phyloP scores from a whole-genome alignment of 73 alveolate genomes.

The Paramecium pentaurelia region DNA sequence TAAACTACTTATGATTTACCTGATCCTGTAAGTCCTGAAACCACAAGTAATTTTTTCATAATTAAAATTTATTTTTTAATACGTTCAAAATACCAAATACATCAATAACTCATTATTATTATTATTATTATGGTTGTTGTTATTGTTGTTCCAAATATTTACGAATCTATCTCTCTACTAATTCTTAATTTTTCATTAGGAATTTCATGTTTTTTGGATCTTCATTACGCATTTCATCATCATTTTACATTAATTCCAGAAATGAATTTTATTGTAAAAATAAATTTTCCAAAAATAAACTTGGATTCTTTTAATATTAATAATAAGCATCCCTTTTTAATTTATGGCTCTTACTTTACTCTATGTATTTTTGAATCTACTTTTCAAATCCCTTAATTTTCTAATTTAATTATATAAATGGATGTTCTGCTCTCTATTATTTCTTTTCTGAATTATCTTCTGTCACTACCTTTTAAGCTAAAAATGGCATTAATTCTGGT shows the following conservation, averaged over 20 bases:
- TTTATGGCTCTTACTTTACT: conserved; percentile 14
- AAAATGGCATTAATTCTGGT: conserved; percentile 48
- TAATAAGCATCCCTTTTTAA: conserved; percentile 20
- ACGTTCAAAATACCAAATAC: neutral
- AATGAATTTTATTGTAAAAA: conserved; percentile 1
- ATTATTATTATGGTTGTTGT: neutral
- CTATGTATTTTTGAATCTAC: neutral
- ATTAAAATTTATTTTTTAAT: neutral
- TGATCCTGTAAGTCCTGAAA: neutral
- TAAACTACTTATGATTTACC: neutral
- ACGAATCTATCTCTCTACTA: conserved; percentile 37
- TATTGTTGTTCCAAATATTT: neutral
- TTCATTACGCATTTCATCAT: conserved; percentile 44
- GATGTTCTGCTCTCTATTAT: conserved; percentile 35
- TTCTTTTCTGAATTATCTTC: conserved; percentile 33
- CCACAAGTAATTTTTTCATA: neutral
- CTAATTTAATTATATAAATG: neutral
- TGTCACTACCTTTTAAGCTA: conserved; percentile 36
- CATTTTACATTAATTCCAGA: conserved; percentile 37
- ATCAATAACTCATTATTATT: neutral
- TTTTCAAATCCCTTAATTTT: conserved; percentile 31
- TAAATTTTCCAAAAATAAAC: conserved; percentile 19
- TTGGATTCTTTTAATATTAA: neutral
- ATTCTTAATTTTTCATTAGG: conserved; percentile 28
- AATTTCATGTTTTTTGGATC: conserved; percentile 45